These are phyloP conservation scores for Pleurostoma richardsiae DNA, from an alignment of 2,329 filamentous ascomycete species.

Conservation along the genomic window DNA sequence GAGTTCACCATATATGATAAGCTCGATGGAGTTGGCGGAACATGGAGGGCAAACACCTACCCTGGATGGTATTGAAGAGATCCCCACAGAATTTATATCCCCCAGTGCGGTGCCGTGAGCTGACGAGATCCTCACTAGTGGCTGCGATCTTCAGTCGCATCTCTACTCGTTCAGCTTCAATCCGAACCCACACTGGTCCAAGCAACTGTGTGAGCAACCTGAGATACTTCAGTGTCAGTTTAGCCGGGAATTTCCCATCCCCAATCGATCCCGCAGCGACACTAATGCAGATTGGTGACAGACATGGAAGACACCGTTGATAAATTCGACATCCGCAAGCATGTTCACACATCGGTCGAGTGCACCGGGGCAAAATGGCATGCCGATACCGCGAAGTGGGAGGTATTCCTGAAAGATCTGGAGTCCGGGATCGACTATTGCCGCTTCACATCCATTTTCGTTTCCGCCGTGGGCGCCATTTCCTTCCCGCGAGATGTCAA, in stretches of 20 bases:
- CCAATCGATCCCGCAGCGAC: not conserved
- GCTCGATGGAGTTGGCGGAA: slow-evolving; percentile 2
- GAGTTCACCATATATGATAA: slow-evolving; percentile 3
- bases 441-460: slow-evolving; percentile 11
- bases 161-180: slow-evolving; percentile 37
- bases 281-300: slow-evolving; percentile 1
- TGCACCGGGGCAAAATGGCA: slow-evolving; percentile 16
- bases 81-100: not conserved
- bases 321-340: slow-evolving; percentile 13
- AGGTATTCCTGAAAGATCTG: slow-evolving; percentile 12
- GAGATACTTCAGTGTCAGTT: slow-evolving; percentile 26
- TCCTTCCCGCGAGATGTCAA: slow-evolving; percentile 16
- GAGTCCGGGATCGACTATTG: slow-evolving; percentile 8
- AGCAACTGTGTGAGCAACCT: slow-evolving; percentile 22
- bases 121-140: slow-evolving; percentile 6
- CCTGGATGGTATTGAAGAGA: slow-evolving; percentile 2
- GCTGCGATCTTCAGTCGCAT: slow-evolving; percentile 26
- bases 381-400: slow-evolving; percentile 9
- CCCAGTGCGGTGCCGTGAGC: not conserved
- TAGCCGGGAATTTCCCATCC: not conserved
- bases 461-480: slow-evolving; percentile 21
- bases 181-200: slow-evolving; percentile 31
- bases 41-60: slow-evolving; percentile 4
- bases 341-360: slow-evolving; percentile 13
- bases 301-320: slow-evolving; percentile 12